Conservation (phyloP, 192 early-diverging fungal species). For the Backusella tarrabulga region DNA sequence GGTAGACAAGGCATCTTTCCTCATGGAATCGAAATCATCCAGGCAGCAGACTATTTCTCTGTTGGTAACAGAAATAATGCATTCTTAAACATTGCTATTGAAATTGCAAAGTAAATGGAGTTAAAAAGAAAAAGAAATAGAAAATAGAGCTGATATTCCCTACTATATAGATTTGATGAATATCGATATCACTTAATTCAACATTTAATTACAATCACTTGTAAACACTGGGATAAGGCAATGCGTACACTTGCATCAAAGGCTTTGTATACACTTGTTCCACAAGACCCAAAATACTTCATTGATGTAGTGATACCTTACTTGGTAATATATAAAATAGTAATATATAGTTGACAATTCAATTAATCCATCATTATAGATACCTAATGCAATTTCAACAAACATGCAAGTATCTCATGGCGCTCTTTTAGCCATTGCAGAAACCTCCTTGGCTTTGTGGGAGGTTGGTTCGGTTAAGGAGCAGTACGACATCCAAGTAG, state of each 20-base stretch:
- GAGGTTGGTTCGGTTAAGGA: neutral
- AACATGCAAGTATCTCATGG: constrained; percentile 64
- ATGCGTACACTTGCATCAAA: constrained; percentile 79
- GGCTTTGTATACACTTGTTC: constrained; percentile 64
- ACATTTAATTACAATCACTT: constrained; percentile 65
- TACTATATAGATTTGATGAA: constrained; percentile 59
- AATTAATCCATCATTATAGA: constrained; percentile 29
- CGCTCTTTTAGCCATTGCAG: constrained; percentile 55
- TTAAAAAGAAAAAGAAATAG: neutral
- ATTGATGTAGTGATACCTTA: constrained; percentile 51
- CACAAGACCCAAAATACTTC: constrained; percentile 56
- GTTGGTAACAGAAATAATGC: constrained; percentile 81
- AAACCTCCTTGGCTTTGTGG: constrained; percentile 53
- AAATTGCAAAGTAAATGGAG: constrained; percentile 64
- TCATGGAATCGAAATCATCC: constrained; percentile 91
- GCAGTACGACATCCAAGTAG: neutral
- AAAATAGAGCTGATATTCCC: neutral
- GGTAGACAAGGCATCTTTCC: constrained; percentile 89
- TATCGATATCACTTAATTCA: constrained; percentile 73
- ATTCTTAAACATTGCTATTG: constrained; percentile 67
- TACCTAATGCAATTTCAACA: constrained; percentile 36
- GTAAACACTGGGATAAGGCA: constrained; percentile 85
- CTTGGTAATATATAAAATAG: constrained; percentile 44
- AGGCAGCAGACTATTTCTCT: constrained; percentile 89
- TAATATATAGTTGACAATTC: neutral